These are phyloP conservation scores for Austroboletus olivaceoglutinosus DNA, from an alignment of 1,284 basidiomycete species.

Conservation along the genomic window DNA sequence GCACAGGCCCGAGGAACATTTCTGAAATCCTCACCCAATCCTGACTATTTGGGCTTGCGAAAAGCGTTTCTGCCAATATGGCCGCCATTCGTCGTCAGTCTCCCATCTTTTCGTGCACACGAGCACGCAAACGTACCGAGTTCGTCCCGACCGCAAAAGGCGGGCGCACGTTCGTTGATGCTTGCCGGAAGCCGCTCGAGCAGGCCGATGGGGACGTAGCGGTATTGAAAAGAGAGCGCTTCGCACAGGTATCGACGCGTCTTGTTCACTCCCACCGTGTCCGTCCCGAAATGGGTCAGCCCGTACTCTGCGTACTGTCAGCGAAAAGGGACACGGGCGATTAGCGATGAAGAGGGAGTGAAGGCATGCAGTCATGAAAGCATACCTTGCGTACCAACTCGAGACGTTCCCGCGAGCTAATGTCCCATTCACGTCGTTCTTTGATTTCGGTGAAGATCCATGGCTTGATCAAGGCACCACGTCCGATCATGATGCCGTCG, in stretches of 20 bases:
- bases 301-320: conserved; percentile 79
- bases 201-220: conserved; percentile 92
- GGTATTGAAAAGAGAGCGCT: conserved; percentile 91
- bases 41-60: conserved; percentile 77
- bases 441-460: conserved; percentile 98
- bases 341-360: background rate
- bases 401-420: conserved; percentile 85
- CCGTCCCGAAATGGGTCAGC: conserved; percentile 83
- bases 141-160: conserved; percentile 83
- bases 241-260: conserved; percentile 94
- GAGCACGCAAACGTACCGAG: conserved; percentile 52
- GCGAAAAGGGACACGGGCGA: too few relatives aligned
- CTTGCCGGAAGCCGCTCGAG: conserved; percentile 81
- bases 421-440: conserved; percentile 93
- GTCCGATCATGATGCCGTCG: conserved; percentile 93
- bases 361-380: background rate
- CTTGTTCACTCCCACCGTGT: conserved; percentile 90
- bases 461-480: conserved; percentile 94
- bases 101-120: background rate
- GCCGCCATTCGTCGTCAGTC: conserved; percentile 1
- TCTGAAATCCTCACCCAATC: conserved; percentile 97
- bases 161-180: conserved; percentile 89
- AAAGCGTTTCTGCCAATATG: conserved; percentile 64
- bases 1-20: conserved; percentile 86
- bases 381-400: conserved; percentile 79